These are phyloP conservation scores for Elongisporangium anandrum DNA, from an alignment of 352 stramenopile genomes.

Conservation along the genomic window DNA sequence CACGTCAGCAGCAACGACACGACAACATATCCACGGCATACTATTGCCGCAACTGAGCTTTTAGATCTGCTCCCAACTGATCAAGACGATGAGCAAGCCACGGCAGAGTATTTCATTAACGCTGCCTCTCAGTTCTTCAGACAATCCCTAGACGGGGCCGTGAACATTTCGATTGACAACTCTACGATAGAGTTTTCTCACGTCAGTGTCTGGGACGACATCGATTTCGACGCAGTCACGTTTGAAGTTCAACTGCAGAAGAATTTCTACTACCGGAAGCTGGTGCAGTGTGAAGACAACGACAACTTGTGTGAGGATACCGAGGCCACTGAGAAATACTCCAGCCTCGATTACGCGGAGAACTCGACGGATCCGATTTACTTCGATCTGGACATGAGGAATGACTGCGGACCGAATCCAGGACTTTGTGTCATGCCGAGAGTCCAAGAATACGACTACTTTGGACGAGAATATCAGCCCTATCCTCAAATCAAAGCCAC, in stretches of 20 bases:
- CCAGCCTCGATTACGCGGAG: too few relatives aligned
- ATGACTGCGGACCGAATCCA: constrained; percentile 20
- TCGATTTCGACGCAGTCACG: constrained; percentile 33
- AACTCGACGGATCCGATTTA: neutral
- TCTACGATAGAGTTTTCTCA: neutral
- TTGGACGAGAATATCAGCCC: constrained; percentile 13
- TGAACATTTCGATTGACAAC: too few relatives aligned
- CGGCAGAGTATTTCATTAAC: too few relatives aligned
- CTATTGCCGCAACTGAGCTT: too few relatives aligned
- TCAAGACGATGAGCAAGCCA: too few relatives aligned
- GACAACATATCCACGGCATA: too few relatives aligned
- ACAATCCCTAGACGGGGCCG: too few relatives aligned
- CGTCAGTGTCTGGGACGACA: constrained; percentile 3
- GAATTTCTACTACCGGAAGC: constrained; percentile 10
- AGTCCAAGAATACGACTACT: constrained; percentile 5
- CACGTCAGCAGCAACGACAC: neutral
- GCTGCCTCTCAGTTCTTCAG: too few relatives aligned
- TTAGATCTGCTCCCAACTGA: too few relatives aligned
- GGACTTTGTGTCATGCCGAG: constrained; percentile 15
- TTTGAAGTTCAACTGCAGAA: constrained; percentile 29
- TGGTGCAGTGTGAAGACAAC: constrained; percentile 5
- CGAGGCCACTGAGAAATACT: constrained; percentile 1
- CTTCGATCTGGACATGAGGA: constrained; percentile 8
- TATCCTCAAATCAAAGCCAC: constrained; percentile 37
- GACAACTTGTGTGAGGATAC: too few relatives aligned